Percentiles rank a stretch among this genome's conserved stretches.
These are phyloP conservation scores for Pontederia paniculata DNA, from an alignment of 176 grass and related monocot genomes.

Conservation along the genomic window DNA sequence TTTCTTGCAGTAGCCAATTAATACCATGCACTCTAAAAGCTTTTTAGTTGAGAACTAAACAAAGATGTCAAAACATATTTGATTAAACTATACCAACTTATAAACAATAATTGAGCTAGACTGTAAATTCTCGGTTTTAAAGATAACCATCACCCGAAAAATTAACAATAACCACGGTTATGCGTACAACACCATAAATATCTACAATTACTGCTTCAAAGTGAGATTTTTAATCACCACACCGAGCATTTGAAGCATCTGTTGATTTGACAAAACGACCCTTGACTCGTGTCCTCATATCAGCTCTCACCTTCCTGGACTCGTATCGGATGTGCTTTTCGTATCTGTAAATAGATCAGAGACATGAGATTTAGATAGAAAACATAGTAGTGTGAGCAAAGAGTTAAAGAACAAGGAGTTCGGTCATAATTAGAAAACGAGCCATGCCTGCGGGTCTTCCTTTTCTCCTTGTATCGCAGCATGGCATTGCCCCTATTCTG, in stretches of 20 bases:
- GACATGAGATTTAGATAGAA: not conserved
- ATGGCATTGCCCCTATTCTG: constrained; percentile 79
- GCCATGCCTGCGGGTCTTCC: constrained; percentile 61
- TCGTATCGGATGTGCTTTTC: not conserved
- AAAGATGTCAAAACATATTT: too few relatives aligned
- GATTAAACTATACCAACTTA: too few relatives aligned
- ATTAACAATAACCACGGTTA: too few relatives aligned
- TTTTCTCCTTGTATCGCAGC: constrained; percentile 88
- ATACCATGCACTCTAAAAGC: too few relatives aligned
- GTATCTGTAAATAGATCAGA: not conserved
- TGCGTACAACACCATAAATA: not conserved
- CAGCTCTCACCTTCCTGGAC: not conserved
- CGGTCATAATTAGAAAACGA: too few relatives aligned
- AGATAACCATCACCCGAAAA: too few relatives aligned
- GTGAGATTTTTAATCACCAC: not conserved
- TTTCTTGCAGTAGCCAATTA: too few relatives aligned
- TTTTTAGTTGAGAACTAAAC: too few relatives aligned
- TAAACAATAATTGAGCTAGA: too few relatives aligned
- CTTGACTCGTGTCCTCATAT: not conserved
- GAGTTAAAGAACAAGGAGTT: not conserved
- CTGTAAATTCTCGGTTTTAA: too few relatives aligned
- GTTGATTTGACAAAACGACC: not conserved
- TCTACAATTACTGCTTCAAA: not conserved
- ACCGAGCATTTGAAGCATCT: not conserved
- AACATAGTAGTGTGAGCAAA: not conserved